Evolutionary conservation across 2,329 filamentous ascomycete species (phyloP), one percentile per base, ranked within the genome.

Genomic region (Aspergillus sp.): DNA sequence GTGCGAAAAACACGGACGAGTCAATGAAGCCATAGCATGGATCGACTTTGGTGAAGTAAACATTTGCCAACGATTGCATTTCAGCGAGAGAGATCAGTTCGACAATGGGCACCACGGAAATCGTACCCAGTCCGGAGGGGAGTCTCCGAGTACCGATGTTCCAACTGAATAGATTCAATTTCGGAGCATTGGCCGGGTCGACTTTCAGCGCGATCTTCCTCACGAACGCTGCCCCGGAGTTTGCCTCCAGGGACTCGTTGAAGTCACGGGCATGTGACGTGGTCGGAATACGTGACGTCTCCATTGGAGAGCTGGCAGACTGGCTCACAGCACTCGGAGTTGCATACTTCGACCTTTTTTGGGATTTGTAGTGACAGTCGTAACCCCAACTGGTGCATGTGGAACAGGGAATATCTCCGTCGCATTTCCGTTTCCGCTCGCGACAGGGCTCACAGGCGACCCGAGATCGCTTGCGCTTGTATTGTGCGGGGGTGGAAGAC

Each of bases 171-270:
- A 79, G 73, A 48, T 78, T 77, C 45, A 81, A 68, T 38, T 77
- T 74, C 0, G 80, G 80, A 2, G 78, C 79, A 55, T 76, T 77
- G 4, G 73, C 74, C 0, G 80, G 76, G 60, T 83, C 79, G 3
- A 83, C 67, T 38, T 76, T 73, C 40, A 81, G 70, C 0, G 76
- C 80, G 34, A 83, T 65, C n/a, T 75, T 72, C 40, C 78, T 67
- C 3, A 81, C 73, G 57, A 83, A 83, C 0, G 79, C 78, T 0
- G 81, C 76, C 0, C 78, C 79, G 0, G 80, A 82, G 56, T 83
- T 83, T 38, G 80, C 80, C 51, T 82, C 78, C 10, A 82, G 65
- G 11, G 71, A 78, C 25, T 29, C 25, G 25, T 7, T 3, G 25
- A 29, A 29, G 25, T 29, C 25, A 29, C 25, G 4, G 25, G 53